phyloP scores from a whole-genome alignment of 495 filamentous ascomycete species.

The Cairneyella variabilis region DNA sequence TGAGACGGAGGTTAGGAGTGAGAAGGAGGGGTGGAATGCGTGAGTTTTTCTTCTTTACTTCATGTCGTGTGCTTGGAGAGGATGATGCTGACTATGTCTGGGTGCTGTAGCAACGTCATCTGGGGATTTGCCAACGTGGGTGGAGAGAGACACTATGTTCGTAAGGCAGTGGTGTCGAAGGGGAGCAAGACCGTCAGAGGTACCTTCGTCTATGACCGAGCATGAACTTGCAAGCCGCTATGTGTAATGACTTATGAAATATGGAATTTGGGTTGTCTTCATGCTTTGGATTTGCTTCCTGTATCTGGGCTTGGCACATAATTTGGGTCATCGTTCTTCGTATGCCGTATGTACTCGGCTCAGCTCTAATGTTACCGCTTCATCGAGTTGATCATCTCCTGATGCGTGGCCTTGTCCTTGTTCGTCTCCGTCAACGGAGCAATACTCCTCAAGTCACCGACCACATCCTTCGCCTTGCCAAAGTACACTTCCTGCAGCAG shows the following conservation, averaged over 20 bases:
- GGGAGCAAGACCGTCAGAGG: not conserved
- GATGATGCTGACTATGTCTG: not conserved
- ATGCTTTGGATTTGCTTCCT: no score
- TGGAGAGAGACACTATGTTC: not conserved
- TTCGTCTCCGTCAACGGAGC: slow-evolving; percentile 79
- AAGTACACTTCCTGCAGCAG: slow-evolving; percentile 99
- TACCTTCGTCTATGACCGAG: slow-evolving; percentile 28
- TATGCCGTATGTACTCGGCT: not conserved
- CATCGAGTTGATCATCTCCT: slow-evolving; percentile 87
- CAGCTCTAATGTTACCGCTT: slow-evolving; percentile 26
- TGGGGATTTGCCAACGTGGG: slow-evolving; percentile 7
- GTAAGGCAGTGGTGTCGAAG: slow-evolving; percentile 1
- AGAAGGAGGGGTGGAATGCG: slow-evolving; percentile 2
- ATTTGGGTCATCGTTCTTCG: no score
- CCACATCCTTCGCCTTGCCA: slow-evolving; percentile 97
- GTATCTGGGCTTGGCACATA: no score
- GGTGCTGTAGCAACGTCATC: slow-evolving; percentile 1
- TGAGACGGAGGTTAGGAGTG: slow-evolving; percentile 3
- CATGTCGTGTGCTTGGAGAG: not conserved
- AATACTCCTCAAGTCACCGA: slow-evolving; percentile 95
- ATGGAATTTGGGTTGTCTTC: no score
- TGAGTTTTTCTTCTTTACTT: not conserved
- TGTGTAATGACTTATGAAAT: no score
- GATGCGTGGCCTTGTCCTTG: slow-evolving; percentile 79
- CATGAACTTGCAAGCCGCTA: no score